Base-by-base conservation (phyloP, 257 asterid genomes). In the Knoxia roxburghii region DNA sequence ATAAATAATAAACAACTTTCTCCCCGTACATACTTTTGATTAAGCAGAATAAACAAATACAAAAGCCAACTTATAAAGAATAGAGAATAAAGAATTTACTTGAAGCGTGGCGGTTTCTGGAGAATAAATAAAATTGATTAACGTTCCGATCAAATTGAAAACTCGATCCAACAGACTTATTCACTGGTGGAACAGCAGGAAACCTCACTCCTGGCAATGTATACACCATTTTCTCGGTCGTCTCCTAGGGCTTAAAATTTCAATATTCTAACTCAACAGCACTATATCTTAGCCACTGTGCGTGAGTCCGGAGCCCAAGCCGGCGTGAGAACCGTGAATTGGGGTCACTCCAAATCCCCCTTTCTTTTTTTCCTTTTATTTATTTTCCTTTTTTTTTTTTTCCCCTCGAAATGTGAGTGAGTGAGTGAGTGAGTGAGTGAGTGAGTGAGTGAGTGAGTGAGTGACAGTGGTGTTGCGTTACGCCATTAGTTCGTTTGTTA, bases 121-220 rank as follows among this genome's bases (percentile, higher is more conserved):
- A 17, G 49, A 65, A 72, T 33, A 87, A 63, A 5, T 77, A 68
- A 37, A 81, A 68, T 39, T 74, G 67, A 35, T 52, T 59, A 58
- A 24, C 74, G 69, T 72, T 81, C 50, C 79, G 67, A 70, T 80
- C 79, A 43, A 63, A 65, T 30, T 41, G 56, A 58, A 81, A 68
- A 53, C 68, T 80, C 69, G 81, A 72, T 35, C 85, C 78, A 61
- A 29, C 77, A 2, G 75, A 61, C 70, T 83, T 92, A 65, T 74
- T 77, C 56, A 67, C 74, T 53, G 90, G 73, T 21, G 92, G 88
- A 70, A 67, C 78, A 26, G 85, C 59, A 0, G 92, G 96, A 76
- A 86, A 64, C 20, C 91, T 76, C 62, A 84, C 83, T 4, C 91
- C 96, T 0, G 91, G 74, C 27, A 89, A 72, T 39, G 95, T 77